Percentiles rank a stretch among this genome's conserved stretches.
phyloP scores from a whole-genome alignment of 1,139 yeast genomes.

The Yamadazyma mexicana region DNA sequence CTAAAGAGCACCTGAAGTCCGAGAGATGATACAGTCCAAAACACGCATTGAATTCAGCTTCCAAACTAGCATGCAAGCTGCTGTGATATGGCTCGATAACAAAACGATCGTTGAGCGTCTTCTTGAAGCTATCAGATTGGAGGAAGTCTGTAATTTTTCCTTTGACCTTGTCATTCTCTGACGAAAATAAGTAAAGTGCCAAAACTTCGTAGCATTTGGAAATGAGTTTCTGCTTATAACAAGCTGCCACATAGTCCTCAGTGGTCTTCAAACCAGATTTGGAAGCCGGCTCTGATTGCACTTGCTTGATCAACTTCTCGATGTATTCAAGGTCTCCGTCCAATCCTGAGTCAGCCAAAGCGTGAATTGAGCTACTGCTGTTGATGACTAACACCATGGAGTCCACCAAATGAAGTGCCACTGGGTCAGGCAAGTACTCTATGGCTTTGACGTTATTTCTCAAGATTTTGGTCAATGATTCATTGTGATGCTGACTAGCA shows the following conservation, averaged over 20 bases:
- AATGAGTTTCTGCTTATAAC: conserved; percentile 57
- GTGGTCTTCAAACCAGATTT: conserved; percentile 19
- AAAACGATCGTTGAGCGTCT: conserved; percentile 31
- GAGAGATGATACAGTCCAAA: conserved; percentile 51
- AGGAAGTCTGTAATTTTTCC: conserved; percentile 47
- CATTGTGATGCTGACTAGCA: conserved; percentile 2
- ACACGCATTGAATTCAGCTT: conserved; percentile 38
- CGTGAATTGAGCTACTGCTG: conserved; percentile 65
- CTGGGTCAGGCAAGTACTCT: conserved; percentile 56
- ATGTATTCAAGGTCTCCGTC: conserved; percentile 53
- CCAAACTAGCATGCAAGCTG: conserved; percentile 36
- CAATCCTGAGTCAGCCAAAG: conserved; percentile 17
- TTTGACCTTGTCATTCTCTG: conserved; percentile 41
- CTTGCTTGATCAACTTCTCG: conserved; percentile 45
- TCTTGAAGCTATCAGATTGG: conserved; percentile 34
- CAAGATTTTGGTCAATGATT: conserved; percentile 51
- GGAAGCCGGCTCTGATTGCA: conserved; percentile 20
- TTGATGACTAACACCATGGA: conserved; percentile 66
- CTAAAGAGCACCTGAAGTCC: conserved; percentile 55
- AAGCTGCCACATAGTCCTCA: conserved; percentile 36
- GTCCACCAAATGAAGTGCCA: conserved; percentile 59
- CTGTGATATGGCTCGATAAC: conserved; percentile 33
- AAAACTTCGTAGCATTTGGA: conserved; percentile 74
- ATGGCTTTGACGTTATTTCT: conserved; percentile 58
- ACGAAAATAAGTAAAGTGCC: conserved; percentile 69